Conservation (phyloP, 176 grass and related monocot genomes). For the Calamus simplicifolius region DNA sequence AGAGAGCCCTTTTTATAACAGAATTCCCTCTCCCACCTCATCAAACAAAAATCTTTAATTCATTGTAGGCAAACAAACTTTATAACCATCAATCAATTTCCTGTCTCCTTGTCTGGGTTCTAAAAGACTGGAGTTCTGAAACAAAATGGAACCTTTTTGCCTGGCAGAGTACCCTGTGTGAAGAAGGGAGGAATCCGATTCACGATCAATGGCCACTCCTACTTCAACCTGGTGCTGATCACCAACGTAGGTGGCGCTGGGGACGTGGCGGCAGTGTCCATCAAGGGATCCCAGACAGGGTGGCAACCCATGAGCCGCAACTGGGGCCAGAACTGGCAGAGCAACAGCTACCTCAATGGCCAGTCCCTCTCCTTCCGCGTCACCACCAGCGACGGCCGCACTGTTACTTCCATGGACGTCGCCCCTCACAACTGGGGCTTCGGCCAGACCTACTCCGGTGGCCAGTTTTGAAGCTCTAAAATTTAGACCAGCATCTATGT, state of each 20-base stretch:
- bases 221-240: conserved; percentile 26
- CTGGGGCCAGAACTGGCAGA: conserved; percentile 29
- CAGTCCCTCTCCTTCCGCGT: conserved; percentile 22
- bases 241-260: conserved; percentile 24
- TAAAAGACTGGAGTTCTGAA: too few species aligned
- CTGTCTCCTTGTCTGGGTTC: too few species aligned
- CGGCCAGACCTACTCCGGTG: conserved; percentile 18
- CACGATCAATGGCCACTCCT: conserved; percentile 19
- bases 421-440: conserved; percentile 19
- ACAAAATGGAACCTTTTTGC: too few species aligned
- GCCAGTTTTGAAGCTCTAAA: conserved; percentile 6
- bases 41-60: too few species aligned
- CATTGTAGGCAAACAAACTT: too few species aligned
- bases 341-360: conserved; percentile 14
- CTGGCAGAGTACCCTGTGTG: conserved; percentile 5
- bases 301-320: conserved; percentile 27
- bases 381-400: conserved; percentile 18
- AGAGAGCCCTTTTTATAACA: too few species aligned
- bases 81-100: too few species aligned
- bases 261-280: conserved; percentile 14
- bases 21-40: too few species aligned
- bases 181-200: conserved; percentile 11
- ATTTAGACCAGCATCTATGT: too few species aligned
- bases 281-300: conserved; percentile 13
- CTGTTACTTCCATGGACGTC: conserved; percentile 5